Evolutionary conservation across 345 rosid species (phyloP), one percentile per base, ranked within the genome.

Genomic region (Bruguiera parviflora): DNA sequence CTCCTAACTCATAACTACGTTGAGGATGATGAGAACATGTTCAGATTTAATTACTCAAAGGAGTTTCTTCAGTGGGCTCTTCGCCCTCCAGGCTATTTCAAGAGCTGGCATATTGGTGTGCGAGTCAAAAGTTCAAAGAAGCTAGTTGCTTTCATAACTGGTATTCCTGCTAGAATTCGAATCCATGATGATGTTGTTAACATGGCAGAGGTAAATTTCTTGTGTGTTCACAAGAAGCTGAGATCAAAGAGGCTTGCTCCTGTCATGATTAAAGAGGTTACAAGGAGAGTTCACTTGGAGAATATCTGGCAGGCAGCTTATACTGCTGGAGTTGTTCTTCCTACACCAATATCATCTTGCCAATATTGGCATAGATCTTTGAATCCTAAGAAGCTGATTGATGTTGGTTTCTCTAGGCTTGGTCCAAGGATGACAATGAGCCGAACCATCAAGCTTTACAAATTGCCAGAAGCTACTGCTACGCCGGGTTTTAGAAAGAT

Each of bases 401-500:
- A 90, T 77, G 95, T 92, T 56, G 98, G 96, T 61, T 92, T 92
- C 69, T 90, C 95, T 19, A 81, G 90, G 77, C 92, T 92, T 18
- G 96, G 92, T 66, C 77, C 91, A 1, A 86, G 98, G 64, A 88
- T 92, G 96, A 92, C 96, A 4, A 90, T 92, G 98, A 92, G 96
- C 77, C 80, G 95, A 71, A 90, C 92, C 56, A 90, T 92, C 18
- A 90, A 90, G 57, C 91, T 92, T 55, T 88, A 90, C 85, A 88
- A 87, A 83, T 55, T 92, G 63, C 90, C 96, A 0, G 88, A 86
- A 25, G 68, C 92, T 15, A 89, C 96, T 0, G 70, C 71, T 22
- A 90, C 98, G 24, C 90, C 88, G 8, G 98, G 96, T 0, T 87
- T 92, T 82, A 82, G 96, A 71, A 85, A 85, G 79, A 88, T 92